phyloP scores from a whole-genome alignment of 176 grass and related monocot species.

The Oryza rufipogon region DNA sequence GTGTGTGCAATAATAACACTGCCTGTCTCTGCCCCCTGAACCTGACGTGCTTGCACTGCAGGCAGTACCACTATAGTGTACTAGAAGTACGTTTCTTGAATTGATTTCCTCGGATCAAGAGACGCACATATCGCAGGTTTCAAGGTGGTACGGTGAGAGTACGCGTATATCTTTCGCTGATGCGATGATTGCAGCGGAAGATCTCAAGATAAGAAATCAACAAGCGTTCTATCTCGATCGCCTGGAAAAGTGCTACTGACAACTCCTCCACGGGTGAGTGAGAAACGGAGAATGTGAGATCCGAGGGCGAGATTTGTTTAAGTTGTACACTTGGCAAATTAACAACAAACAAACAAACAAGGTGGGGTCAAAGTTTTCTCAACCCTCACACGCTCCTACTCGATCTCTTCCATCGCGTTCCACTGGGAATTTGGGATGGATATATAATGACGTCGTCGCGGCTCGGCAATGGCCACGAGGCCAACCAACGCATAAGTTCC shows the following conservation, averaged over 20 bases:
- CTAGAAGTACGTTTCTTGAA: not conserved
- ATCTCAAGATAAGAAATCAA: slow-evolving; percentile 23
- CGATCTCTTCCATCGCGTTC: not conserved
- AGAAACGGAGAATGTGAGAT: not conserved
- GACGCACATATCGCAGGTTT: not conserved
- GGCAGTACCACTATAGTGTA: not conserved
- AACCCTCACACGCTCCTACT: not conserved
- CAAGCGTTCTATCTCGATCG: not conserved
- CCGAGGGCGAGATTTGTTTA: slow-evolving; percentile 11
- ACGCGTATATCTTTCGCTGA: not conserved
- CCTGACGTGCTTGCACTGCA: not conserved
- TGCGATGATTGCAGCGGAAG: not conserved
- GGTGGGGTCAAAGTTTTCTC: not conserved
- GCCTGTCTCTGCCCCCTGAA: not conserved
- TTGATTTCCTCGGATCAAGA: not conserved
- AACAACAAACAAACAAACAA: not conserved
- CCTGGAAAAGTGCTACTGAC: too few species aligned
- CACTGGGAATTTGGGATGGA: not conserved
- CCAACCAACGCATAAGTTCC: not conserved
- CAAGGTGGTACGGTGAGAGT: not conserved
- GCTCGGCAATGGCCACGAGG: slow-evolving; percentile 19
- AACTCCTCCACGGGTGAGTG: too few species aligned
- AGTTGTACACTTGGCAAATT: not conserved
- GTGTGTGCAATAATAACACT: not conserved
- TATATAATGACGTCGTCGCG: not conserved